These are phyloP conservation scores for Alternaria rosae DNA, from an alignment of 2,329 filamentous ascomycete species.

Conservation along the genomic window DNA sequence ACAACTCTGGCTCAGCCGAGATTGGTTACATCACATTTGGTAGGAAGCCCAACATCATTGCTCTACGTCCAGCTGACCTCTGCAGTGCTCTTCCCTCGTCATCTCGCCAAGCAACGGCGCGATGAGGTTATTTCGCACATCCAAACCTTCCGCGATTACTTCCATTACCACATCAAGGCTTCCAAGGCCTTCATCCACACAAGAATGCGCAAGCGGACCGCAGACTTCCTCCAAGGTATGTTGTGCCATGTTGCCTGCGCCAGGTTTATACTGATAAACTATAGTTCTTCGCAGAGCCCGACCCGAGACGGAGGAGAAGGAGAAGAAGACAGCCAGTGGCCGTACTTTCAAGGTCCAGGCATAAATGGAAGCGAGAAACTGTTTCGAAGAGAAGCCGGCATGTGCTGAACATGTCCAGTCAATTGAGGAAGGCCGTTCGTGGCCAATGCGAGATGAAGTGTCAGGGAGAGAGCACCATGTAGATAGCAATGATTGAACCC, in stretches of 20 bases:
- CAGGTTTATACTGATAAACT: slow-evolving; percentile 44
- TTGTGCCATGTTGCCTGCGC: background rate
- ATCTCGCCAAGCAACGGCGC: slow-evolving; percentile 88
- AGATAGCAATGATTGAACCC: background rate
- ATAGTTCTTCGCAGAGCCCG: slow-evolving; percentile 92
- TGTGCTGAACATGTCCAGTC: background rate
- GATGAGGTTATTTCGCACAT: slow-evolving; percentile 98
- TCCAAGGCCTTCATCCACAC: slow-evolving; percentile 99
- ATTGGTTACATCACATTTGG: slow-evolving; percentile 98
- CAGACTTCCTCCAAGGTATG: slow-evolving; percentile 95
- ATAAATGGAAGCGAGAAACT: slow-evolving; percentile 12
- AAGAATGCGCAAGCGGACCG: slow-evolving; percentile 95
- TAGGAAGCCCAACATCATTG: slow-evolving; percentile 55
- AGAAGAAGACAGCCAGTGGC: slow-evolving; percentile 96
- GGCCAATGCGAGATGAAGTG: background rate
- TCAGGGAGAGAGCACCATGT: background rate
- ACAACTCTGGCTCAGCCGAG: slow-evolving; percentile 74
- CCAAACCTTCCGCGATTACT: slow-evolving; percentile 99
- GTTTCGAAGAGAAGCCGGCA: background rate
- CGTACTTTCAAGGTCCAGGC: slow-evolving; percentile 80
- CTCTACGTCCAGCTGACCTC: slow-evolving; percentile 22
- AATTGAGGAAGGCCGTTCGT: background rate
- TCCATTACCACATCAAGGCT: slow-evolving; percentile 99
- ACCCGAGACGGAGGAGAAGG: slow-evolving; percentile 95
- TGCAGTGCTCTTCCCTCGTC: slow-evolving; percentile 90